Evolutionary conservation across 371 early-diverging fungal species (phyloP).

Genomic region (Chytridium lagenaria): DNA sequence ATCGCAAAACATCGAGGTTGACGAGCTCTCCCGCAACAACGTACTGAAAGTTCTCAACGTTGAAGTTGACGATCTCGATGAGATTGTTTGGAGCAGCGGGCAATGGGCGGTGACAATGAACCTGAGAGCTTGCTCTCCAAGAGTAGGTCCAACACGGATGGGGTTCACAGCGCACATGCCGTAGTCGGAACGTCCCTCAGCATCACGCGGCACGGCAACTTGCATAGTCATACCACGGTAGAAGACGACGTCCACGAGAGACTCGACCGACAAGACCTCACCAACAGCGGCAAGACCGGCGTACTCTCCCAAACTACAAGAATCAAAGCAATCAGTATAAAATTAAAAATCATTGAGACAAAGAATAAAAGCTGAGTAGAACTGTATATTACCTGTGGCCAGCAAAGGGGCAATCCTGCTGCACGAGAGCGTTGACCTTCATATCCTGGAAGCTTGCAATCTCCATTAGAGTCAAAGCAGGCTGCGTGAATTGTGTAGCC

Average conservation of each 20-base stretch:
- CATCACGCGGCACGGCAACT: constrained; percentile 87
- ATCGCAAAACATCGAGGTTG: constrained; percentile 79
- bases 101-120: constrained; percentile 84
- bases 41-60: constrained; percentile 96
- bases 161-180: constrained; percentile 97
- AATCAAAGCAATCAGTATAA: neutral
- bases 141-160: constrained; percentile 82
- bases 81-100: constrained; percentile 76
- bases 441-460: constrained; percentile 93
- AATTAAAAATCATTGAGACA: neutral
- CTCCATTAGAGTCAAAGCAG: constrained; percentile 90
- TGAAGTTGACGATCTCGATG: constrained; percentile 95
- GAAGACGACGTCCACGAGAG: constrained; percentile 91
- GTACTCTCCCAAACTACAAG: constrained; percentile 88
- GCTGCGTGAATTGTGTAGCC: constrained; percentile 97
- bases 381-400: constrained; percentile 70
- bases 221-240: constrained; percentile 98
- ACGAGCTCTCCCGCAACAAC: constrained; percentile 90
- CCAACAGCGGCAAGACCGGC: constrained; percentile 92
- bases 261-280: constrained; percentile 84
- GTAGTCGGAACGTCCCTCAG: constrained; percentile 84
- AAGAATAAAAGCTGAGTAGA: constrained; percentile 10
- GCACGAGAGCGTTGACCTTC: constrained; percentile 85
- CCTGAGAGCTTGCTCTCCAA: constrained; percentile 84
- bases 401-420: constrained; percentile 85